Conservation (phyloP, 805 yeast genomes). For the Pichia cephalocereana region DNA sequence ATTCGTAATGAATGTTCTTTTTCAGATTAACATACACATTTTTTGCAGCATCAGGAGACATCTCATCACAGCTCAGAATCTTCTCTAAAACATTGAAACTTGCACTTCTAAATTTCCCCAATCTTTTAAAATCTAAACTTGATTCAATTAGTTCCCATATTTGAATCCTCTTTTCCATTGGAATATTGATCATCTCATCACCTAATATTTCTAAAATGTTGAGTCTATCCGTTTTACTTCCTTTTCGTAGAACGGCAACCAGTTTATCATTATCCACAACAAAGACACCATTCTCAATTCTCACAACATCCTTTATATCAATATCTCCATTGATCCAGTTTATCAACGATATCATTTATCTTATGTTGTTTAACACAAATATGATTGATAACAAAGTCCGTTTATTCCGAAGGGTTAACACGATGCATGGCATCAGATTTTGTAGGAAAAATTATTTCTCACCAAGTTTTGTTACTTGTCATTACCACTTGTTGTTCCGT, state of each 20-base stretch:
- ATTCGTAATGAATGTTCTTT: slow-evolving; percentile 30
- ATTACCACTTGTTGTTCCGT: neutral
- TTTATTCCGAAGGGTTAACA: too few species aligned
- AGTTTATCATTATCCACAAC: slow-evolving; percentile 14
- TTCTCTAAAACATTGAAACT: slow-evolving; percentile 44
- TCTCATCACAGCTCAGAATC: slow-evolving; percentile 48
- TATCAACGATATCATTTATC: too few species aligned
- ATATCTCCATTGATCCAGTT: too few species aligned
- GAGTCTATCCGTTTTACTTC: slow-evolving; percentile 27
- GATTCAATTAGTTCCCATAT: slow-evolving; percentile 65
- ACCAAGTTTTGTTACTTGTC: neutral
- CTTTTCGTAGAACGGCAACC: slow-evolving; percentile 12
- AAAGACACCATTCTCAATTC: slow-evolving; percentile 7
- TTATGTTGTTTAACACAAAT: too few species aligned
- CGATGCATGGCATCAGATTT: too few species aligned
- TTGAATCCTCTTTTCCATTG: slow-evolving; percentile 56
- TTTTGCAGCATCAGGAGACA: slow-evolving; percentile 38
- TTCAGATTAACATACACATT: slow-evolving; percentile 55
- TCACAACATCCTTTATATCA: neutral
- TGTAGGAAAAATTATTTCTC: neutral
- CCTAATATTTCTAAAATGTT: slow-evolving; percentile 44
- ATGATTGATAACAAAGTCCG: too few species aligned
- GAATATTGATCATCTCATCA: slow-evolving; percentile 39
- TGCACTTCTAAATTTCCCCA: slow-evolving; percentile 32
- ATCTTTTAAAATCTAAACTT: slow-evolving; percentile 32